Evolutionary conservation across 495 filamentous ascomycete species (phyloP).

Genomic region (Neurospora sp.): DNA sequence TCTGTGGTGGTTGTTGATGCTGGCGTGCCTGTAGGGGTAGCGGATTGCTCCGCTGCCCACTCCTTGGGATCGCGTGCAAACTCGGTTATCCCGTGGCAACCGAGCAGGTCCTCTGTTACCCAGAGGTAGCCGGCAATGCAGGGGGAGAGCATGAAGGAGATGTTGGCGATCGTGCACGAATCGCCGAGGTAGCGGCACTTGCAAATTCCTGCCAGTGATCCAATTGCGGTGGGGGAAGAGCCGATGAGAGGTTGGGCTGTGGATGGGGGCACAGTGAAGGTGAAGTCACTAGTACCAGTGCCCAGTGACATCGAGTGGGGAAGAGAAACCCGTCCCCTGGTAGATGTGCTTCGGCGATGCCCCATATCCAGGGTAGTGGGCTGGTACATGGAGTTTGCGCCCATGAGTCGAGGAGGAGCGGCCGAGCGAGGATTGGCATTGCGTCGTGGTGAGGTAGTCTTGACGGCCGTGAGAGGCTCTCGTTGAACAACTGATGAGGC

Average conservation of each 20-base stretch:
- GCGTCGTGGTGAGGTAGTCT: slow-evolving; percentile 2
- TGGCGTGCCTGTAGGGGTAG: neutral
- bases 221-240: neutral
- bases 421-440: neutral
- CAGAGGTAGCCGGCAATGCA: slow-evolving; percentile 31
- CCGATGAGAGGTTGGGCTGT: neutral
- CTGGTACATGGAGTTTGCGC: slow-evolving; percentile 10
- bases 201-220: neutral
- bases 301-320: slow-evolving; percentile 11
- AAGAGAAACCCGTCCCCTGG: neutral
- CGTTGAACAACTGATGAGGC: neutral
- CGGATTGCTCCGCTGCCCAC: slow-evolving; percentile 15
- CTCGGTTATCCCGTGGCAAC: slow-evolving; percentile 26
- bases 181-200: slow-evolving; percentile 1
- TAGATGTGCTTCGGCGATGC: neutral
- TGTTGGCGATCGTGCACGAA: slow-evolving; percentile 23
- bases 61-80: slow-evolving; percentile 21
- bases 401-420: neutral
- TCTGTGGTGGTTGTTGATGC: neutral
- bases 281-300: neutral
- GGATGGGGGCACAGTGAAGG: neutral
- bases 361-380: neutral
- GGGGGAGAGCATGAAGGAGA: slow-evolving; percentile 34
- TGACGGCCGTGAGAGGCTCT: neutral
- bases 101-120: slow-evolving; percentile 35